Conservation (phyloP, 164 flowering plant species). For the Stephania japonica region DNA sequence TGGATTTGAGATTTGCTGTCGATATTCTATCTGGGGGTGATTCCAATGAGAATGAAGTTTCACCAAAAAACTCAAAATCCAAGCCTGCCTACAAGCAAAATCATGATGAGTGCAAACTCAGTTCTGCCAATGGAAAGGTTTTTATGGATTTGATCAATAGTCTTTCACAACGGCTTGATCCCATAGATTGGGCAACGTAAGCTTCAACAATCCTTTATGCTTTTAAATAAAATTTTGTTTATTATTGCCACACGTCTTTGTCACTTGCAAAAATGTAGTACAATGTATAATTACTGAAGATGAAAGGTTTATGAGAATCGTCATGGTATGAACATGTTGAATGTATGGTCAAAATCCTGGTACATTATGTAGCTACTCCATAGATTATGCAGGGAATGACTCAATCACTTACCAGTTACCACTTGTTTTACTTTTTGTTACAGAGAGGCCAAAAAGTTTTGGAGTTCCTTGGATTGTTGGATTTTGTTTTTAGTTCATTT, state of each 20-base stretch:
- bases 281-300: neutral
- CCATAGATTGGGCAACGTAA: conserved; percentile 99
- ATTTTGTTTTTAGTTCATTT: neutral
- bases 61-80: conserved; percentile 24
- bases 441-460: neutral
- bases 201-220: conserved; percentile 17
- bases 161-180: conserved; percentile 80
- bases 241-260: neutral
- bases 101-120: conserved; percentile 41
- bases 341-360: neutral
- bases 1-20: conserved; percentile 70
- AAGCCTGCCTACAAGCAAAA: conserved; percentile 56
- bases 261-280: neutral
- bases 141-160: conserved; percentile 37
- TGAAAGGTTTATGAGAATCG: neutral
- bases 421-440: neutral
- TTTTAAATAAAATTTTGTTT: neutral
- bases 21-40: conserved; percentile 86
- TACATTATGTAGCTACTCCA: neutral
- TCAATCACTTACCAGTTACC: neutral
- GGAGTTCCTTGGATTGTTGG: neutral
- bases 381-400: neutral
- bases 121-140: conserved; percentile 40
- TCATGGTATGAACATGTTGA: neutral
- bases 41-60: conserved; percentile 37